Base-by-base conservation (phyloP, 2,329 filamentous ascomycete species). In the Lachnum nothofagi region DNA sequence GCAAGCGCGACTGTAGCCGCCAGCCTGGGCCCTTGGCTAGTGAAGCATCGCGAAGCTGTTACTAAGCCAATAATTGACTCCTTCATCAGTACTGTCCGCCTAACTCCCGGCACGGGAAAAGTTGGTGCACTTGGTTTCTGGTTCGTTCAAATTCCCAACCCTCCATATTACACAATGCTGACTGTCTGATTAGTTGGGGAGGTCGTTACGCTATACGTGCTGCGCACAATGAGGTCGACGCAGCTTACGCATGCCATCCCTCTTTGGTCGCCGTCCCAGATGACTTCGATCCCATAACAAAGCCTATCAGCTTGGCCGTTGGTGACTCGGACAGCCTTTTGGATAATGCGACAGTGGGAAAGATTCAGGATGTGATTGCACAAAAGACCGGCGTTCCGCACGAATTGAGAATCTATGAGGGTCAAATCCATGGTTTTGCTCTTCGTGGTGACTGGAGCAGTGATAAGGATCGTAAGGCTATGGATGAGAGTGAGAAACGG, bases 81-180 rank as follows among this genome's bases (percentile, higher is more conserved):
- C 37, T 73, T 72, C 60, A 68, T 72, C 51, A 63, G 65, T 39
- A 55, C 67, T 17, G 61, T 73, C 4, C 61, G 67, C 20, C 57
- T 56, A 46, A 65, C 66, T 5, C 67, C 68, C 1, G 69, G 68
- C 1, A 71, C 68, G 3, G 56, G 67, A 4, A 70, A 68, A 43
- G 63, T 82, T 42, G 78, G 72, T 20, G 74, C 71, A 0, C 73
- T 76, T 0, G 80, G 79, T 0, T 82, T 79, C 65, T 82, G n/a
- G n/a, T n/a, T n/a, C n/a, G n/a, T n/a, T n/a, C n/a, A n/a, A n/a
- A n/a, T n/a, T n/a, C n/a, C n/a, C n/a, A n/a, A n/a, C n/a, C n/a
- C n/a, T n/a, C n/a, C n/a, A n/a, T n/a, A n/a, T n/a, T n/a, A n/a
- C n/a, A n/a, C n/a, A n/a, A n/a, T n/a, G n/a, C n/a, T n/a, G n/a